Conservation (phyloP, 1,139 yeast species). For the Candida neerlandica region DNA sequence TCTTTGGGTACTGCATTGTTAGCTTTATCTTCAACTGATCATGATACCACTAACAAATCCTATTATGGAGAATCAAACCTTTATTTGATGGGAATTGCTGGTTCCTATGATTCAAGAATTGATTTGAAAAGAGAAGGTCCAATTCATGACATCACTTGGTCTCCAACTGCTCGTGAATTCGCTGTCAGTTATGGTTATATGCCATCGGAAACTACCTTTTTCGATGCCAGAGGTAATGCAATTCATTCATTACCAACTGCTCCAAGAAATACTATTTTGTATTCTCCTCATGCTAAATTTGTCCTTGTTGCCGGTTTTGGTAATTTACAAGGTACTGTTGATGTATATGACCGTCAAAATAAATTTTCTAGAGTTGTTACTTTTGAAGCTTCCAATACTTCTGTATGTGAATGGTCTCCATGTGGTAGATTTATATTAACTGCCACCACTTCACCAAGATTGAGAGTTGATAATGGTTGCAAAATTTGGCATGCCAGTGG, state of each 20-base stretch:
- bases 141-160: slow-evolving; percentile 96
- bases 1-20: slow-evolving; percentile 89
- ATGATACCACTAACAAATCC: slow-evolving; percentile 89
- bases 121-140: slow-evolving; percentile 92
- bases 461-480: slow-evolving; percentile 94
- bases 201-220: slow-evolving; percentile 96
- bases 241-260: slow-evolving; percentile 84
- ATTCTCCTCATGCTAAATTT: slow-evolving; percentile 92
- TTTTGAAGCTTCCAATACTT: slow-evolving; percentile 90
- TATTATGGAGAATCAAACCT: slow-evolving; percentile 97
- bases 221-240: slow-evolving; percentile 90
- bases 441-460: slow-evolving; percentile 95
- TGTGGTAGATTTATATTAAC: slow-evolving; percentile 92
- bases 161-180: slow-evolving; percentile 94
- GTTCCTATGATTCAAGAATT: slow-evolving; percentile 88
- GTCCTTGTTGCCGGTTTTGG: slow-evolving; percentile 97
- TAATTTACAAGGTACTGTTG: slow-evolving; percentile 94
- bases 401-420: slow-evolving; percentile 98
- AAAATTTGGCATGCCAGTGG: slow-evolving; percentile 95
- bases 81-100: slow-evolving; percentile 88
- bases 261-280: slow-evolving; percentile 86
- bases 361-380: slow-evolving; percentile 78
- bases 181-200: slow-evolving; percentile 96
- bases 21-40: slow-evolving; percentile 94
- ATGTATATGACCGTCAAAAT: slow-evolving; percentile 89